Base-by-base conservation (phyloP, 1,139 yeast genomes). In the Candida glucosophila region DNA sequence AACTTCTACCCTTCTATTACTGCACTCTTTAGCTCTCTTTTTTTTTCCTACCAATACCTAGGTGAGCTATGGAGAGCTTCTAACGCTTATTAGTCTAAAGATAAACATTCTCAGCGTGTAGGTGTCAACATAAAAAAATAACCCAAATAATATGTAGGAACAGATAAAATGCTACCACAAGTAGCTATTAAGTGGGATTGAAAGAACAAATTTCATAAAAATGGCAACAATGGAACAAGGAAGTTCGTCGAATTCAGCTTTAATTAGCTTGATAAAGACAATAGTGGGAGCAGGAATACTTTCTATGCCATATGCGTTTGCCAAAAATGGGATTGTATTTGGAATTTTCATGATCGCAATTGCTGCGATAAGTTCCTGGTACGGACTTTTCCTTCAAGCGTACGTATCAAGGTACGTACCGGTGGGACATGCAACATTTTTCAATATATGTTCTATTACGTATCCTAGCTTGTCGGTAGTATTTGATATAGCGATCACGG, bases 231-330 rank as follows among this genome's bases (percentile, higher is more conserved):
- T n/a, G 8, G 33, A 35, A 11, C 29, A 33, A 19, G 53, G 51
- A 9, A 58, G 59, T 8, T 47, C 59, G n/a, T 39, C 49, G 12
- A 39, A 56, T 4, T 74, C 80, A 2, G 73, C 81, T 1, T 49
- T 67, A 15, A 52, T 78, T 22, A 77, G 77, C 40, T 57, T 81
- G 29, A 61, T 75, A 30, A 80, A 80, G 47, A 80, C 90, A 5
- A 77, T 80, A 30, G 66, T 78, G 11, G 95, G 97, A 3, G 95
- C 98, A 0, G 98, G 98, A 0, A 69, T 90, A 39, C 68, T 90
- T 30, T 95, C 96, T 10, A 78, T 92, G 62, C 97, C 98, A 1
- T 78, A 71, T 43, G 94, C 96, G 1, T 79, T 82, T 49, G 66
- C 75, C 29, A 74, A 88, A n/a, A 93, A 88, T 47, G 95, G 96